Evolutionary conservation across 2,329 filamentous ascomycete genomes (phyloP).

Genomic region (Thielaviopsis ethacetica): DNA sequence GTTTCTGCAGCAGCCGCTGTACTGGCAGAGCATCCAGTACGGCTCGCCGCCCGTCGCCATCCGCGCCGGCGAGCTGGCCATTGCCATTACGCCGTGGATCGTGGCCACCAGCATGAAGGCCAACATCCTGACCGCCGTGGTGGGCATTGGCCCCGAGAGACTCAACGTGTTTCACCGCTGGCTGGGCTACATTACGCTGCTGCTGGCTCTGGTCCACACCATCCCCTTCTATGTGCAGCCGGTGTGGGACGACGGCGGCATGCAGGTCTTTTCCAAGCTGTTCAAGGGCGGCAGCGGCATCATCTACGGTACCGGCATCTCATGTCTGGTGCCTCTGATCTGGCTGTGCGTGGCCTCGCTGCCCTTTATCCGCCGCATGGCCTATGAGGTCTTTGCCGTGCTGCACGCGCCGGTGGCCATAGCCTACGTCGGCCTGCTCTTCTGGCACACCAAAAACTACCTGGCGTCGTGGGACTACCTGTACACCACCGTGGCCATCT

Average conservation of each 20-base stretch:
- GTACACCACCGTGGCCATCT: conserved; percentile 64
- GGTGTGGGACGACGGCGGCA: conserved; percentile 64
- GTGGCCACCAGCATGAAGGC: conserved; percentile 80
- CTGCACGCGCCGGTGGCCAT: conserved; percentile 71
- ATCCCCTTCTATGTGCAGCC: conserved; percentile 83
- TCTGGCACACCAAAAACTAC: conserved; percentile 94
- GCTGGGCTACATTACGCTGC: conserved; percentile 73
- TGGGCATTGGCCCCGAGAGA: conserved; percentile 80
- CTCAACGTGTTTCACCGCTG: conserved; percentile 88
- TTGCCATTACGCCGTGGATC: conserved; percentile 88
- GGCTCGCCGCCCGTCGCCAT: conserved; percentile 82
- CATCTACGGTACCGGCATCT: conserved; percentile 74
- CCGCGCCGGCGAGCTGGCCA: conserved; percentile 76
- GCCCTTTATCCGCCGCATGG: conserved; percentile 55
- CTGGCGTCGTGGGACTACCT: conserved; percentile 83
- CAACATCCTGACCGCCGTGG: conserved; percentile 68
- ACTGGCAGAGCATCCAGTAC: conserved; percentile 71
- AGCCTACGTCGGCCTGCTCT: conserved; percentile 66
- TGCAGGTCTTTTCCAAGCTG: conserved; percentile 51
- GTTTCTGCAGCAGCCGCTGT: conserved; percentile 76
- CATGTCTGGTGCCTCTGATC: conserved; percentile 62
- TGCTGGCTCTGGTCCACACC: conserved; percentile 68
- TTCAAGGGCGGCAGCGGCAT: conserved; percentile 49
- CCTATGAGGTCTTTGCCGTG: conserved; percentile 74
- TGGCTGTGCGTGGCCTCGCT: conserved; percentile 79